phyloP scores from a whole-genome alignment of 768 basidiomycete species.

The Lactifluus volemus region DNA sequence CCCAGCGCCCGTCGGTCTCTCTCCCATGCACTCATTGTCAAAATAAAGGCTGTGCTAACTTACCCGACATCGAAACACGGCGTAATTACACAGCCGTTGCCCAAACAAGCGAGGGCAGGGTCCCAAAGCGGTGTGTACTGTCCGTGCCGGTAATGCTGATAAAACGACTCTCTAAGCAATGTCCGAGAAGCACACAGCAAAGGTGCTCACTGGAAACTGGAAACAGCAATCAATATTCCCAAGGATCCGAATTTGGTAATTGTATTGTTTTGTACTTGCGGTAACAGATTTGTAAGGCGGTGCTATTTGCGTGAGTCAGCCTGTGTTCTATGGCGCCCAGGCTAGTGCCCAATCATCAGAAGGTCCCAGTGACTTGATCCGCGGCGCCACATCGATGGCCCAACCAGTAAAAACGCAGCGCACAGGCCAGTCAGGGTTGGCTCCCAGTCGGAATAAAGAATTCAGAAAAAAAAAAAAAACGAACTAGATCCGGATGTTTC shows the following conservation, averaged over 20 bases:
- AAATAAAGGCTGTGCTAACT: neutral
- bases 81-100: neutral
- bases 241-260: neutral
- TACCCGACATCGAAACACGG: neutral
- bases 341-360: neutral
- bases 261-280: neutral
- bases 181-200: neutral
- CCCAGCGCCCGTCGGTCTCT: slow-evolving; percentile 1
- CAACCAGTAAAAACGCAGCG: neutral
- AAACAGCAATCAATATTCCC: neutral
- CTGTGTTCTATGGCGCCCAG: neutral
- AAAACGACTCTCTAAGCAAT: neutral
- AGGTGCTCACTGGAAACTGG: neutral
- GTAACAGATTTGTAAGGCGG: neutral
- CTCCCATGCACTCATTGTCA: neutral
- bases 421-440: too few species aligned
- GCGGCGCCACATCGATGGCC: neutral
- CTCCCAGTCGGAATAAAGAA: too few species aligned
- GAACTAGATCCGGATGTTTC: too few species aligned
- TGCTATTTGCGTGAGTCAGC: slow-evolving; percentile 6
- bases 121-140: neutral
- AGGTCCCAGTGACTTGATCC: neutral
- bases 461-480: too few species aligned
- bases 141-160: neutral
- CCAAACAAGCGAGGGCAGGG: neutral